Conservation (phyloP, 495 filamentous ascomycete species). For the Aspergillus affinis region DNA sequence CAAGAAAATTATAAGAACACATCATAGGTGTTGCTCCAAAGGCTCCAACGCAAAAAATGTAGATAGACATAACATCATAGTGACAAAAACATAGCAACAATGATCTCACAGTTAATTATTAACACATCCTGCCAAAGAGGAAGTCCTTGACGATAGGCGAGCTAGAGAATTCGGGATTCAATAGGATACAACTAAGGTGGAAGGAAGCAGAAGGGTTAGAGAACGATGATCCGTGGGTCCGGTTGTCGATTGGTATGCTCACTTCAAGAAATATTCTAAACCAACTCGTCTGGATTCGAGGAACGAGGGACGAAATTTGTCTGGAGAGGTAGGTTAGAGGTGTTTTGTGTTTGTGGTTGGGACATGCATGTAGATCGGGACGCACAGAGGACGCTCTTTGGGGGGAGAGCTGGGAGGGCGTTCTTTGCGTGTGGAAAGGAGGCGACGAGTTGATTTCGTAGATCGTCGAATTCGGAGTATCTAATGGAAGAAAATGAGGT, state of each 20-base stretch:
- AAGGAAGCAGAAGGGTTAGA: constrained; percentile 2
- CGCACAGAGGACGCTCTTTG: constrained; percentile 70
- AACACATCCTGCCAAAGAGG: constrained; percentile 51
- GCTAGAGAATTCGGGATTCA: constrained; percentile 70
- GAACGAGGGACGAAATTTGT: constrained; percentile 67
- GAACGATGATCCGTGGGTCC: background rate
- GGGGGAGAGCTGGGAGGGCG: constrained; percentile 65
- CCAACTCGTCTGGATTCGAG: constrained; percentile 64
- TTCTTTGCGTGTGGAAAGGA: constrained; percentile 66
- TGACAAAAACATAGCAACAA: constrained; percentile 5
- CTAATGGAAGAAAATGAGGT: constrained; percentile 29
- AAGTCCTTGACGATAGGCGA: constrained; percentile 71
- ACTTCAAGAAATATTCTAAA: constrained; percentile 73
- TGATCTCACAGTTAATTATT: constrained; percentile 7
- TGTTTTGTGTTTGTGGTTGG: background rate
- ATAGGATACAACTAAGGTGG: constrained; percentile 54
- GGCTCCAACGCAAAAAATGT: constrained; percentile 8
- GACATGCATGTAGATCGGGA: constrained; percentile 11
- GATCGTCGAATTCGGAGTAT: constrained; percentile 71
- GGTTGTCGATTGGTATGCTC: constrained; percentile 22
- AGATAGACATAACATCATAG: constrained; percentile 12
- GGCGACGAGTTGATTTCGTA: constrained; percentile 55
- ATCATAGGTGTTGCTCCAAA: constrained; percentile 2
- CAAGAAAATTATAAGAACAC: background rate
- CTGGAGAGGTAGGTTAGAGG: constrained; percentile 31